Evolutionary conservation across 805 yeast genomes (phyloP).

Genomic region (Blastobotrys chiropterorum): DNA sequence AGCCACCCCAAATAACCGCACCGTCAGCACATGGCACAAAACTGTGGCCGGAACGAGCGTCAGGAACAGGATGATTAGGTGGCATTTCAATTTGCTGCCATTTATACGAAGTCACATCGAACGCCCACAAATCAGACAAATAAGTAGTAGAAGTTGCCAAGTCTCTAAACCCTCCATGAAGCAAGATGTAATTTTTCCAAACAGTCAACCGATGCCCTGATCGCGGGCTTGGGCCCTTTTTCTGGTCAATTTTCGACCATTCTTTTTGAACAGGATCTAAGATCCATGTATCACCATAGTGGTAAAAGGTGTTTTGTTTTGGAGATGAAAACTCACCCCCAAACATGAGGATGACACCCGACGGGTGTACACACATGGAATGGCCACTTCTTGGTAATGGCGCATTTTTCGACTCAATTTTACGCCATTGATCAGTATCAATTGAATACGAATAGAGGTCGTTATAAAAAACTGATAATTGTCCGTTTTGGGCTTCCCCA

Average conservation of each 20-base stretch:
- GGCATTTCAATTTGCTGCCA: conserved; percentile 91
- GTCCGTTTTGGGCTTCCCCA: conserved; percentile 61
- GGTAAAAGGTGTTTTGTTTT: conserved; percentile 91
- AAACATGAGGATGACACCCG: conserved; percentile 77
- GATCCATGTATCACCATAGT: conserved; percentile 94
- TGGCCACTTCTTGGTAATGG: conserved; percentile 94
- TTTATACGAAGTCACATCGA: conserved; percentile 81
- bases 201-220: conserved; percentile 87
- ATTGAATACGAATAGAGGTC: conserved; percentile 69
- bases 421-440: conserved; percentile 78
- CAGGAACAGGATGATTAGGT: conserved; percentile 72
- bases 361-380: conserved; percentile 87
- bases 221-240: conserved; percentile 68
- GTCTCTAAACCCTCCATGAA: conserved; percentile 93
- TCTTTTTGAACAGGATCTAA: conserved; percentile 77
- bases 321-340: conserved; percentile 98
- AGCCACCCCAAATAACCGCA: conserved; percentile 86
- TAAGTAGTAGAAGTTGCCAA: conserved; percentile 79
- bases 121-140: conserved; percentile 82
- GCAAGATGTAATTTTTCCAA: conserved; percentile 84
- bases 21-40: conserved; percentile 74
- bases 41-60: conserved; percentile 91
- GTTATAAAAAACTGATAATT: conserved; percentile 63
- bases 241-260: conserved; percentile 81
- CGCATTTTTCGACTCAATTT: conserved; percentile 69